Percentiles rank a stretch among this genome's conserved stretches.
Conservation (phyloP, 306 rosid genomes). For the Adenanthera pavonina region DNA sequence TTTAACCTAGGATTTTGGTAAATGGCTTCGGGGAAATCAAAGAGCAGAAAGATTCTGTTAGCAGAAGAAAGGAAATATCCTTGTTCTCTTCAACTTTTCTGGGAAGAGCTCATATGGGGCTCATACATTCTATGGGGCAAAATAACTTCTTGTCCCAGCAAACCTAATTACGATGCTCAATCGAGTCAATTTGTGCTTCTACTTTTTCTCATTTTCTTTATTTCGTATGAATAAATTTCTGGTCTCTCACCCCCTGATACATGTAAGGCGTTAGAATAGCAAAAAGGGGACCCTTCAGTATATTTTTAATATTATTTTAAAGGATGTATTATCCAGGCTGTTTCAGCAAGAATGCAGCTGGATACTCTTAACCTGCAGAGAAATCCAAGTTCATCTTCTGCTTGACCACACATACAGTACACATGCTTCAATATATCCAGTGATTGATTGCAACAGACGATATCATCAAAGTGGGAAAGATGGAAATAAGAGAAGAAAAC, state of each 20-base stretch:
- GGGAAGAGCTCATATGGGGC: background rate
- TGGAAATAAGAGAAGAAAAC: background rate
- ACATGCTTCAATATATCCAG: constrained; percentile 11
- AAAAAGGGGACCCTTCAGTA: background rate
- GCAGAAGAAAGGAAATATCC: background rate
- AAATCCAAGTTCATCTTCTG: constrained; percentile 5
- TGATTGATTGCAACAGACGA: background rate
- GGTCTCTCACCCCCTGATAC: background rate
- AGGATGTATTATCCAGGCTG: background rate
- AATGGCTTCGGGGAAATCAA: background rate
- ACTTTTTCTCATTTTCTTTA: background rate
- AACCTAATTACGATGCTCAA: constrained; percentile 19
- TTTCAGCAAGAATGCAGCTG: constrained; percentile 1
- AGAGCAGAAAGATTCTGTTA: background rate
- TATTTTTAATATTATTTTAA: background rate
- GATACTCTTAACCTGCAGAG: constrained; percentile 1
- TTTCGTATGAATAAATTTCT: background rate
- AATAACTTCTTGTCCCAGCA: background rate
- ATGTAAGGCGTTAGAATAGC: no score
- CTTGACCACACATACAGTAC: background rate
- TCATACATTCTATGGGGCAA: background rate
- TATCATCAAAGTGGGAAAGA: background rate
- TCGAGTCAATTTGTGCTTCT: background rate
- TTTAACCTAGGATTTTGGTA: background rate
- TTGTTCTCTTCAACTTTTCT: background rate